Percentiles rank a stretch among this genome's conserved stretches.
These are phyloP conservation scores for Corinectria fuckeliana DNA, from an alignment of 2,329 filamentous ascomycete genomes.

Conservation along the genomic window DNA sequence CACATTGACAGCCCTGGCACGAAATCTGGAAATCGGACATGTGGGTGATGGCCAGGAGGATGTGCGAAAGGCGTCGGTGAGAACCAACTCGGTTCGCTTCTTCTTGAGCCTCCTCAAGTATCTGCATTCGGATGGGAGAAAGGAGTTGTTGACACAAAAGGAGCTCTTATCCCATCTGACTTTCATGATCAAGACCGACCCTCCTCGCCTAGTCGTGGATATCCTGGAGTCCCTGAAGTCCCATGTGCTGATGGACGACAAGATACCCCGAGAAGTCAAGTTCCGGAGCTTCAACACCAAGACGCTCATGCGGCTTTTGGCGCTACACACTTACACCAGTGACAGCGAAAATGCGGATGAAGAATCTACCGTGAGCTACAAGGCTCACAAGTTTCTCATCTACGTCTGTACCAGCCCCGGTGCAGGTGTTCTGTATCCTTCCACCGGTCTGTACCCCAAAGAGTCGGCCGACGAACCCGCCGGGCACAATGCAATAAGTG, in stretches of 20 bases:
- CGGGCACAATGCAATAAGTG: constrained; percentile 48
- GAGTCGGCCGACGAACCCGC: constrained; percentile 60
- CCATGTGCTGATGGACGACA: constrained; percentile 76
- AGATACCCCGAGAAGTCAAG: constrained; percentile 76
- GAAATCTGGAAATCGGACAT: constrained; percentile 78
- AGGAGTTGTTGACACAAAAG: constrained; percentile 78
- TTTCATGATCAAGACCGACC: constrained; percentile 78
- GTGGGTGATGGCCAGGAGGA: constrained; percentile 66
- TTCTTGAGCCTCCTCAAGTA: constrained; percentile 80
- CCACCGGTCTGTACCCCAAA: constrained; percentile 85
- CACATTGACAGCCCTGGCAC: constrained; percentile 79
- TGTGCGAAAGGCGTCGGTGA: constrained; percentile 74
- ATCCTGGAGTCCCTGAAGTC: constrained; percentile 74
- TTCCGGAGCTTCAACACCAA: constrained; percentile 76
- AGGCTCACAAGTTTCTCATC: constrained; percentile 77
- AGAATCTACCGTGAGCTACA: constrained; percentile 63
- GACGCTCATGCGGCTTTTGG: constrained; percentile 74
- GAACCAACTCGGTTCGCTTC: constrained; percentile 84
- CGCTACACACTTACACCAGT: constrained; percentile 70
- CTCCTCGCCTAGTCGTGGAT: constrained; percentile 75
- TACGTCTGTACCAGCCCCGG: constrained; percentile 75
- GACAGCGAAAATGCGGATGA: constrained; percentile 49
- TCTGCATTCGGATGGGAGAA: constrained; percentile 77
- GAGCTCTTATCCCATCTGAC: constrained; percentile 86
- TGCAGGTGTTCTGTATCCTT: constrained; percentile 76